A percentile compares a stretch with the other conserved stretches of the same genome.
Evolutionary conservation across 2,329 filamentous ascomycete genomes (phyloP).

Genomic region (Hypomyces perniciosus): DNA sequence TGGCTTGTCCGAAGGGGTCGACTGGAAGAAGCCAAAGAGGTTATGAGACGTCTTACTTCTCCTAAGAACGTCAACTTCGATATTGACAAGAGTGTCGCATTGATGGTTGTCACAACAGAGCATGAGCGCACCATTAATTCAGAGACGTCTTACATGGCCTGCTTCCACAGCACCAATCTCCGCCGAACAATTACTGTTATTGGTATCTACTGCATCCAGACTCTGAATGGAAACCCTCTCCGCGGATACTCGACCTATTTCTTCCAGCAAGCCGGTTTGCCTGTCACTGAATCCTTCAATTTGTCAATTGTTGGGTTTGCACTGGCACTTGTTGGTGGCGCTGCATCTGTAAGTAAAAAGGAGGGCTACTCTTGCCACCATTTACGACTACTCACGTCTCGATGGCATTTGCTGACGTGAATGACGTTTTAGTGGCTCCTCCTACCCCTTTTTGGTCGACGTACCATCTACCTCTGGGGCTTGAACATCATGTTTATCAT

Average conservation of each 20-base stretch:
- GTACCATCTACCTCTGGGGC: conserved; percentile 39
- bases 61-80: conserved; percentile 13
- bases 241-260: conserved; percentile 24
- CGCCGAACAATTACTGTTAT: conserved; percentile 46
- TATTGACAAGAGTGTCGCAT: conserved; percentile 27
- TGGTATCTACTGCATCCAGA: conserved; percentile 24
- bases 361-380: no score
- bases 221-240: conserved; percentile 20
- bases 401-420: not conserved
- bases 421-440: conserved; percentile 30
- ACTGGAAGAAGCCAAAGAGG: conserved; percentile 24
- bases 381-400: no score
- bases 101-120: conserved; percentile 38
- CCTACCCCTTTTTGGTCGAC: conserved; percentile 38
- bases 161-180: conserved; percentile 38
- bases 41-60: conserved; percentile 23
- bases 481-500: conserved; percentile 33
- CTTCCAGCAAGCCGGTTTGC: conserved; percentile 27
- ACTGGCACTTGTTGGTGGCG: conserved; percentile 35
- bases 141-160: conserved; percentile 36
- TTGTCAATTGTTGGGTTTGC: conserved; percentile 28
- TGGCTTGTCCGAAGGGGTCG: conserved; percentile 31
- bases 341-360: conserved; percentile 23
- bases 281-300: conserved; percentile 20
- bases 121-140: conserved; percentile 28